Base-by-base conservation (phyloP, 78 protist genomes). In the Dictyostelium capitatum region DNA sequence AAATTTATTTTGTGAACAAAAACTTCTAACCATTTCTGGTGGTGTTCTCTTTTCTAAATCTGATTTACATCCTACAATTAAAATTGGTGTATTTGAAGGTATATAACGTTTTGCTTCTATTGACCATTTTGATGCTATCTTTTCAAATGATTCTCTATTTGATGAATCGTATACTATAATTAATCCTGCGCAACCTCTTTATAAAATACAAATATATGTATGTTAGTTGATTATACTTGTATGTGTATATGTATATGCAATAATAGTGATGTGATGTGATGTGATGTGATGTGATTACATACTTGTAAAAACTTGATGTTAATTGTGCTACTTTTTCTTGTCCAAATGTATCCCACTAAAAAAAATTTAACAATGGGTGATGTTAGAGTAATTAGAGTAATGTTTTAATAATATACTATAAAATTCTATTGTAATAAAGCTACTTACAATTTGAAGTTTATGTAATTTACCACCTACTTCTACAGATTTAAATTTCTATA, bases 341-440 rank as follows among this genome's bases (percentile, higher is more conserved):
- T 9, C 92, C 92, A 46, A 46, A 70, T 57, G 92, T 87, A 64
- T 87, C 83, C 92, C 92, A 75, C n/a, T 78, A 37, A 3, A 37
- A 17, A n/a, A n/a, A n/a, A n/a, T n/a, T n/a, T n/a, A n/a, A n/a
- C n/a, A n/a, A n/a, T n/a, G n/a, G n/a, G n/a, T n/a, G 43, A 37
- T 37, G 43, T 37, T 37, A 37, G 43, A 17, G n/a, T n/a, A n/a
- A 69, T 14, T 23, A n/a, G n/a, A n/a, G n/a, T n/a, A n/a, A 30
- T 11, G 75, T 69, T 17, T 54, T 19, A 12, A 54, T 54, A 54
- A 0, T 17, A 54, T 54, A 54, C 19, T 17, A 54, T 17, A 54
- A n/a, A n/a, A 9, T 19, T 64, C 72, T 15, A 15, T 64, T 0
- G 12, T 8, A 8, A n/a, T 11, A 1, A n/a, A 4, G 74, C 12